phyloP scores from a whole-genome alignment of 2,329 filamentous ascomycete species.

The Plectosphaerella plurivora region DNA sequence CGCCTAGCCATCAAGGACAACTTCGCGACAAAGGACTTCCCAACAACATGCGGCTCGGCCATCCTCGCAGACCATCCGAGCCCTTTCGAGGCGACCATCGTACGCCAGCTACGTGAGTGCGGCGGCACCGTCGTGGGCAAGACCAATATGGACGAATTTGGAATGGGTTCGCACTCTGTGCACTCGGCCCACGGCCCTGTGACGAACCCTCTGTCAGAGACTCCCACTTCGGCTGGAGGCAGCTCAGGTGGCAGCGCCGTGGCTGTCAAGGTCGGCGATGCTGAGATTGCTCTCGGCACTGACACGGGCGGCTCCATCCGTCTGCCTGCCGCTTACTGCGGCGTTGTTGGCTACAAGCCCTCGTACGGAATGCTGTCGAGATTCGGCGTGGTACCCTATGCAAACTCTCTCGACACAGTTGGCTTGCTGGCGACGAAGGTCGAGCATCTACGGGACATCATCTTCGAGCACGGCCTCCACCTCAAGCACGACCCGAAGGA shows the following conservation, averaged over 20 bases:
- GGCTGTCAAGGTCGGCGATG: conserved; percentile 49
- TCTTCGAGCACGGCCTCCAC: conserved; percentile 45
- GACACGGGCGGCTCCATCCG: conserved; percentile 80
- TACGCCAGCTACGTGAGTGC: conserved; percentile 58
- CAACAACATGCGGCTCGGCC: conserved; percentile 78
- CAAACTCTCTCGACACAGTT: conserved; percentile 89
- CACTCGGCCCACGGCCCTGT: conserved; percentile 68
- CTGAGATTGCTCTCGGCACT: neutral
- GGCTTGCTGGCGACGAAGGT: conserved; percentile 64
- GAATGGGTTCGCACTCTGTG: conserved; percentile 83
- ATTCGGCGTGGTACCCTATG: conserved; percentile 84
- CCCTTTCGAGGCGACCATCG: conserved; percentile 79
- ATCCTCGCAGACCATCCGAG: conserved; percentile 68
- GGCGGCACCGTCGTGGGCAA: conserved; percentile 69
- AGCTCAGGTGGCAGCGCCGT: conserved; percentile 93
- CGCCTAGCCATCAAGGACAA: conserved; percentile 71
- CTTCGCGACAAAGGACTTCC: conserved; percentile 59
- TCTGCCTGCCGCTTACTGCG: conserved; percentile 82
- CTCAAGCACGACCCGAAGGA: conserved; percentile 61
- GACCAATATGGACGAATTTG: conserved; percentile 93
- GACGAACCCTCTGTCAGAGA: conserved; percentile 36
- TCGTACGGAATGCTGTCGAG: conserved; percentile 85
- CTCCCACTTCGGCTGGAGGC: conserved; percentile 66
- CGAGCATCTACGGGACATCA: conserved; percentile 42
- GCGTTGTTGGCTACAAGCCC: conserved; percentile 81